A percentile compares a stretch with the other conserved stretches of the same genome.
Evolutionary conservation across 345 rosid genomes (phyloP).

Genomic region (Citropsis articulata): DNA sequence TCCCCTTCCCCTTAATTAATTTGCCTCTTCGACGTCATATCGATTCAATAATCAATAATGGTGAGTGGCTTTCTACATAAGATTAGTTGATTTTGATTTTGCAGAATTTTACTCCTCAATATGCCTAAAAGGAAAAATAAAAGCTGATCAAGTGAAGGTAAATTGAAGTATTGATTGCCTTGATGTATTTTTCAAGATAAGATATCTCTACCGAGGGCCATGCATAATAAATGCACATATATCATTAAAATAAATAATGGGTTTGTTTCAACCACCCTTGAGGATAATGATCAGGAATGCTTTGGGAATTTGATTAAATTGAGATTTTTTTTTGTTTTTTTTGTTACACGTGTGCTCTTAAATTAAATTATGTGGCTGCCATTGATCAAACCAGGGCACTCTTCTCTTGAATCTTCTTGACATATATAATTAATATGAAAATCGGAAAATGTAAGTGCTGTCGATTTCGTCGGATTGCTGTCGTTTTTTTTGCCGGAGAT

Average conservation of each 20-base stretch:
- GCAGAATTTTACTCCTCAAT: not conserved
- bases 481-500: not conserved
- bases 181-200: not conserved
- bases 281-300: conserved; percentile 6
- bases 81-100: not conserved
- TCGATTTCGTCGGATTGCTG: not conserved
- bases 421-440: no score
- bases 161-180: not conserved
- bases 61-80: not conserved
- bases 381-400: not conserved
- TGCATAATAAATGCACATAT: not conserved
- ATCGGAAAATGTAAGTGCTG: not conserved
- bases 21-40: not conserved
- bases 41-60: conserved; percentile 8
- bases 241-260: not conserved
- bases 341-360: no score
- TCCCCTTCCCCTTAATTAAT: no score
- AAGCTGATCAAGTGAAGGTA: no score
- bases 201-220: not conserved
- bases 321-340: no score
- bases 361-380: not conserved
- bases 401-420: not conserved
- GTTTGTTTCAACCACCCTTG: conserved; percentile 3
- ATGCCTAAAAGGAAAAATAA: not conserved
- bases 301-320: not conserved